Conservation (phyloP, 306 rosid species). For the Pueraria montana region DNA sequence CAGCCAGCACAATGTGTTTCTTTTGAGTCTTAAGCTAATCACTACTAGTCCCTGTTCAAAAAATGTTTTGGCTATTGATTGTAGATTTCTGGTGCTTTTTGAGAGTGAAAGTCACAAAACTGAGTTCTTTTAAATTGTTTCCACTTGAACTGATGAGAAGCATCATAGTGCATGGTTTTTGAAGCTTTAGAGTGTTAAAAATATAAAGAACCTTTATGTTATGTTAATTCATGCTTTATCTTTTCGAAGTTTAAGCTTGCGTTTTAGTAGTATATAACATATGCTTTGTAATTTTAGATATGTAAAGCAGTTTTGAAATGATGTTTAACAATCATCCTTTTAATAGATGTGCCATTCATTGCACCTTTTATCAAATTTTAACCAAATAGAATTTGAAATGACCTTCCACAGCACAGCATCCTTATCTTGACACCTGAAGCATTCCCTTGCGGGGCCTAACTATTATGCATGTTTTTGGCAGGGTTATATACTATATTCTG, state of each 20-base stretch:
- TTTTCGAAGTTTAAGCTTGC: not conserved
- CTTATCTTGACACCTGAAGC: slow-evolving; percentile 6
- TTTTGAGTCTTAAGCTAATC: slow-evolving; percentile 26
- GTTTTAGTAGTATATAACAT: not conserved
- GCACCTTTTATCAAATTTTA: slow-evolving; percentile 19
- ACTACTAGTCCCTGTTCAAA: not conserved
- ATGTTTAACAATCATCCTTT: slow-evolving; percentile 13
- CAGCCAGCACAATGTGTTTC: not conserved
- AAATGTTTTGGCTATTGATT: slow-evolving; percentile 36
- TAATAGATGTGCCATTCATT: slow-evolving; percentile 28
- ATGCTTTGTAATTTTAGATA: slow-evolving; percentile 31
- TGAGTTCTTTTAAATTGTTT: slow-evolving; percentile 35
- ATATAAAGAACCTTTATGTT: slow-evolving; percentile 15
- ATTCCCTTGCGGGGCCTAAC: not conserved
- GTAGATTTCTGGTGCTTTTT: slow-evolving; percentile 1
- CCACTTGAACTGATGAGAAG: not conserved
- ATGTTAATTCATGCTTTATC: not conserved
- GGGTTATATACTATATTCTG: slow-evolving; percentile 85
- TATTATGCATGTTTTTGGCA: slow-evolving; percentile 56
- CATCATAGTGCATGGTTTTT: slow-evolving; percentile 10
- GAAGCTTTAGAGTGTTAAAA: slow-evolving; percentile 27
- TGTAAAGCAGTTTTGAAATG: slow-evolving; percentile 1
- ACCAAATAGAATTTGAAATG: slow-evolving; percentile 4
- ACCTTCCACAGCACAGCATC: not conserved
- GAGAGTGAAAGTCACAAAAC: slow-evolving; percentile 2